Percentiles rank a stretch among this genome's conserved stretches.
Conservation (phyloP, 108 stramenopile species). For the Nitzschia inconspicua region DNA sequence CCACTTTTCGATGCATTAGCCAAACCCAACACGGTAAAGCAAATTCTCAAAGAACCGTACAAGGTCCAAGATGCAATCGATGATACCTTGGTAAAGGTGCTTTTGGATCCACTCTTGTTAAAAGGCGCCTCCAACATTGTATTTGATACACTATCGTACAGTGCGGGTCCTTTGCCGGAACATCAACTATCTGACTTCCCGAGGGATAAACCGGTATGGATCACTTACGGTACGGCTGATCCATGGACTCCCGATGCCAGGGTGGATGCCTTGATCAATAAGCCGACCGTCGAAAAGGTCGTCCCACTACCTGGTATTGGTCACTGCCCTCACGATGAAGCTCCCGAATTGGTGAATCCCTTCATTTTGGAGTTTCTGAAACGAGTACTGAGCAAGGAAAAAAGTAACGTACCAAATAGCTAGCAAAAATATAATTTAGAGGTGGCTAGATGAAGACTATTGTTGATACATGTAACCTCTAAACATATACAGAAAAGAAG, state of each 20-base stretch:
- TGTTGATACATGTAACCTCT: too few relatives aligned
- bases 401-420: too few relatives aligned
- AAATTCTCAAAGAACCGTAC: constrained; percentile 91
- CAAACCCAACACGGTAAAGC: constrained; percentile 69
- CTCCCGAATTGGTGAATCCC: constrained; percentile 85
- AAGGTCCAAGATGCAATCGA: constrained; percentile 68
- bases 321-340: constrained; percentile 96
- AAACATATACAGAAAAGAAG: too few relatives aligned
- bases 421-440: too few relatives aligned
- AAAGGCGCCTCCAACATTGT: constrained; percentile 87
- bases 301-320: constrained; percentile 80
- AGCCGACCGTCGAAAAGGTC: constrained; percentile 65
- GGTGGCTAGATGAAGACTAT: too few relatives aligned
- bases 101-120: constrained; percentile 84
- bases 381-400: constrained; percentile 13
- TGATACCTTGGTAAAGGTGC: constrained; percentile 82
- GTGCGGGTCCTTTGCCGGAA: constrained; percentile 94
- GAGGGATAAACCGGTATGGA: constrained; percentile 63
- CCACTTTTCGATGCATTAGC: constrained; percentile 79
- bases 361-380: constrained; percentile 83
- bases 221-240: constrained; percentile 87
- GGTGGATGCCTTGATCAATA: constrained; percentile 65
- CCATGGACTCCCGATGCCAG: constrained; percentile 87
- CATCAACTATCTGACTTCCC: constrained; percentile 72
- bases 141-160: constrained; percentile 91